Evolutionary conservation across 1,139 yeast genomes (phyloP), one percentile per base, ranked within the genome.

Genomic region (Zygoascus hellenicus): DNA sequence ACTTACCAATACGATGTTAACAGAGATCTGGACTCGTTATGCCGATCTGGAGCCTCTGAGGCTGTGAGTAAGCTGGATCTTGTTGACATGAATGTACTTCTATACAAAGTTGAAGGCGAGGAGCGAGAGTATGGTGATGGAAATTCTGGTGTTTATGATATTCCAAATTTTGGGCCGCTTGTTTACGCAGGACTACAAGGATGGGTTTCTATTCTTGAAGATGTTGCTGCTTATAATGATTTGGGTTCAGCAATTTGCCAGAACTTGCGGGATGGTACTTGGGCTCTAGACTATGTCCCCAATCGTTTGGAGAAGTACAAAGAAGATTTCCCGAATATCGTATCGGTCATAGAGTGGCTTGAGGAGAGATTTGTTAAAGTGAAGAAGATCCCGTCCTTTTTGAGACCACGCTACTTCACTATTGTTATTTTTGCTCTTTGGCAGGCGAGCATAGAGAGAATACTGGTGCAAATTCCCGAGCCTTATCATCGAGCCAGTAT

Each of bases 101-200:
- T 92, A 39, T 92, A 83, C 69, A 76, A 80, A 45, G 83, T 94
- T 59, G 95, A 88, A 48, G 77, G 83, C 9, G 98, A 92, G 65
- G 98, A 92, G 65, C 72, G 89, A 17, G 97, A 89, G 61, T 77
- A 80, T 11, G 80, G 92, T 56, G 74, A 66, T 19, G 95, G 96
- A 3, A 57, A 64, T 7, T 83, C 75, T 46, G 95, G 96, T 4
- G 78, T 78, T 0, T 92, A 92, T 65, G 64, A 67, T 47, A 74
- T 92, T 44, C 97, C 97, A 0, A 71, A 74, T 32, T 70, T 76
- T 63, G 97, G 97, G 0, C 68, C 70, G 13, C 70, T 90, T 43
- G 83, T 81, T 0, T 92, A 88, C 65, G 90, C 96, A 39, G 98
- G 98, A 10, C 69, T 92, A 28, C 95, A 87, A 66, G 98, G 98